phyloP scores from a whole-genome alignment of 768 basidiomycete genomes.

The Russula vinacea region DNA sequence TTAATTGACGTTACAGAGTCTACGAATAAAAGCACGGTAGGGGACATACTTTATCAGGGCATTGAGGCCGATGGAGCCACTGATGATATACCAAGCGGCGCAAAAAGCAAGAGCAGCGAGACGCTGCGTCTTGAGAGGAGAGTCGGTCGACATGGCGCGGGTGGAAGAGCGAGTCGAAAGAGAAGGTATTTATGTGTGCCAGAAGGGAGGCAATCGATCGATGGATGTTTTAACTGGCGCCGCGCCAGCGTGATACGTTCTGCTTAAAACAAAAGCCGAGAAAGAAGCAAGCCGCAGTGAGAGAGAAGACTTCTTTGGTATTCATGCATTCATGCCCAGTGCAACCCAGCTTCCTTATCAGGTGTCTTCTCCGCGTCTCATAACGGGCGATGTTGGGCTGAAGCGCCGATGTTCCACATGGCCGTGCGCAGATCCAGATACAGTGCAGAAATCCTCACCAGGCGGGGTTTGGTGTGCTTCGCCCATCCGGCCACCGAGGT shows the following conservation, averaged over 20 bases:
- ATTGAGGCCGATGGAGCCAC: constrained; percentile 36
- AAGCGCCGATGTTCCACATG: constrained; percentile 1
- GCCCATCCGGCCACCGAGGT: neutral
- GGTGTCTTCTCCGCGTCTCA: neutral
- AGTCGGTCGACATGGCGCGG: constrained; percentile 15
- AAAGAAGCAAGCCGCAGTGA: neutral
- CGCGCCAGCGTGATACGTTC: neutral
- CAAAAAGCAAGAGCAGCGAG: constrained; percentile 35
- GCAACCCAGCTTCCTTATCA: constrained; percentile 1
- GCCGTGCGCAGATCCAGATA: neutral
- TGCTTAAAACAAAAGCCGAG: neutral
- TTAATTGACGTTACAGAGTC: neutral
- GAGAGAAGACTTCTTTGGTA: constrained; percentile 11
- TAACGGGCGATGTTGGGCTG: neutral
- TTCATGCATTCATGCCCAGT: neutral
- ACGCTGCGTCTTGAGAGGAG: constrained; percentile 29
- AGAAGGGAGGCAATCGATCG: too few relatives aligned
- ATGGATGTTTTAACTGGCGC: neutral
- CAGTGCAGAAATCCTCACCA: neutral
- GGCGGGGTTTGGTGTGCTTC: neutral
- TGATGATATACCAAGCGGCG: constrained; percentile 36
- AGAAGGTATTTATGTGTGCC: constrained; percentile 11
- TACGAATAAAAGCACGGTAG: neutral
- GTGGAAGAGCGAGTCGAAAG: neutral
- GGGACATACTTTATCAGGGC: constrained; percentile 36